phyloP scores from a whole-genome alignment of 2,329 filamentous ascomycete species.

The Colletotrichum falcatum region DNA sequence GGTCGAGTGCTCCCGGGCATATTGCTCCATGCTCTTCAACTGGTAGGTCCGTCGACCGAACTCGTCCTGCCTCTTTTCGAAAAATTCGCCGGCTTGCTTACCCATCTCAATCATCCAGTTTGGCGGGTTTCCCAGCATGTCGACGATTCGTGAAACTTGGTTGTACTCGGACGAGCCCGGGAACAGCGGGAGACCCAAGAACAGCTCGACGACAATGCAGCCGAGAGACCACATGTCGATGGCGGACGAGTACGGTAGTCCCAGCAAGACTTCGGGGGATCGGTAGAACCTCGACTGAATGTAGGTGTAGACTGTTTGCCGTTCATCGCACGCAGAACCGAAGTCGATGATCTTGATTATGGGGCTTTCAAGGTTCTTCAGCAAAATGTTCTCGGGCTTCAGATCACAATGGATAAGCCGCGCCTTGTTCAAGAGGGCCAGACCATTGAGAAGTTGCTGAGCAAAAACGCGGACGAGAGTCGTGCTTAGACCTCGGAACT shows the following conservation, averaged over 20 bases:
- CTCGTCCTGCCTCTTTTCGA: conserved; percentile 91
- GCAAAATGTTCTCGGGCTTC: conserved; percentile 96
- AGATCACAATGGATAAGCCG: conserved; percentile 97
- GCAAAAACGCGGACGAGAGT: conserved; percentile 97
- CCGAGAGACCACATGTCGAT: conserved; percentile 99
- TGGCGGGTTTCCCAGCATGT: conserved; percentile 96
- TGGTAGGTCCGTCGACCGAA: conserved; percentile 92
- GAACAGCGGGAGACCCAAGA: conserved; percentile 93
- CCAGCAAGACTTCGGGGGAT: conserved; percentile 95
- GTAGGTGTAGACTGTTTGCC: conserved; percentile 98
- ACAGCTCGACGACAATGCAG: conserved; percentile 97
- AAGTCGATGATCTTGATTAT: conserved; percentile 99
- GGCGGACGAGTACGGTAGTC: conserved; percentile 95
- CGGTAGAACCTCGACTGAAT: conserved; percentile 99
- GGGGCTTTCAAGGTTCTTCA: conserved; percentile 98
- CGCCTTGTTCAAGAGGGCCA: conserved; percentile 94
- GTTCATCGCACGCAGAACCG: conserved; percentile 96
- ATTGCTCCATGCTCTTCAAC: conserved; percentile 97
- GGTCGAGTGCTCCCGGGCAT: conserved; percentile 92
- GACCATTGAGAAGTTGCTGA: conserved; percentile 92
- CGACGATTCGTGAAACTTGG: conserved; percentile 94
- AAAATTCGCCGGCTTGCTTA: conserved; percentile 97
- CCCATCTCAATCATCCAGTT: conserved; percentile 99
- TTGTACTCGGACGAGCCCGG: conserved; percentile 99
- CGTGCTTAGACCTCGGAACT: conserved; percentile 96